A percentile compares a stretch with the other conserved stretches of the same genome.
These are phyloP conservation scores for Salinomyces thailandicus DNA, from an alignment of 2,329 filamentous ascomycete species.

Conservation along the genomic window DNA sequence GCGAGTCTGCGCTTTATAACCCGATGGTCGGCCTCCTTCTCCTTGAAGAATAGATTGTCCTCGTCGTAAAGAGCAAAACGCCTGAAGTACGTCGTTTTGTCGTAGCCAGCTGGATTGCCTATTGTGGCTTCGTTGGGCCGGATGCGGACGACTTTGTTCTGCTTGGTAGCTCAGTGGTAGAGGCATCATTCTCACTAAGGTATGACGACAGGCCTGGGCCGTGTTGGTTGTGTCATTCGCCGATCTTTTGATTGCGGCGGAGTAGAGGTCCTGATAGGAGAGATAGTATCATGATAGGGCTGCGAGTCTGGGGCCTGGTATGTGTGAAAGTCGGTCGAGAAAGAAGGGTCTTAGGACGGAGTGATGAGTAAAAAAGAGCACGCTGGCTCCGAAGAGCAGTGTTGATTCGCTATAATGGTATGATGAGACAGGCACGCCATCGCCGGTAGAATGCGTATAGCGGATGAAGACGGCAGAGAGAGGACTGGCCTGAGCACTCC, in stretches of 20 bases:
- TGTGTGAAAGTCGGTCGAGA: no score
- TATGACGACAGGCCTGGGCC: background rate
- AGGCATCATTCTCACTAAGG: no score
- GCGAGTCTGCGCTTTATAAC: background rate
- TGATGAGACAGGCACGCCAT: no score
- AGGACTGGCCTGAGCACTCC: no score
- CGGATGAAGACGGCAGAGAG: no score
- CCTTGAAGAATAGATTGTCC: constrained; percentile 4
- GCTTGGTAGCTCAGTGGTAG: background rate
- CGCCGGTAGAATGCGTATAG: no score
- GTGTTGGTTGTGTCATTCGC: background rate
- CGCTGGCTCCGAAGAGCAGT: no score
- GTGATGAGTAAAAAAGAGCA: no score
- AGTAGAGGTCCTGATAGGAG: background rate
- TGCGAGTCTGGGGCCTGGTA: background rate
- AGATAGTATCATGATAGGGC: background rate
- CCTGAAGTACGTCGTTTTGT: constrained; percentile 4
- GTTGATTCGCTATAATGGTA: no score
- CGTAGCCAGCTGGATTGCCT: constrained; percentile 3
- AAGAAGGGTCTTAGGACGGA: no score
- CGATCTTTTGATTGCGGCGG: background rate
- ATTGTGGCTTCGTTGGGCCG: constrained; percentile 4
- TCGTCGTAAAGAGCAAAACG: constrained; percentile 4
- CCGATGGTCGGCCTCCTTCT: constrained; percentile 4
- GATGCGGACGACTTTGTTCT: constrained; percentile 2